These are phyloP conservation scores for Tranzscheliella williamsii DNA, from an alignment of 1,284 basidiomycete species.

Conservation along the genomic window DNA sequence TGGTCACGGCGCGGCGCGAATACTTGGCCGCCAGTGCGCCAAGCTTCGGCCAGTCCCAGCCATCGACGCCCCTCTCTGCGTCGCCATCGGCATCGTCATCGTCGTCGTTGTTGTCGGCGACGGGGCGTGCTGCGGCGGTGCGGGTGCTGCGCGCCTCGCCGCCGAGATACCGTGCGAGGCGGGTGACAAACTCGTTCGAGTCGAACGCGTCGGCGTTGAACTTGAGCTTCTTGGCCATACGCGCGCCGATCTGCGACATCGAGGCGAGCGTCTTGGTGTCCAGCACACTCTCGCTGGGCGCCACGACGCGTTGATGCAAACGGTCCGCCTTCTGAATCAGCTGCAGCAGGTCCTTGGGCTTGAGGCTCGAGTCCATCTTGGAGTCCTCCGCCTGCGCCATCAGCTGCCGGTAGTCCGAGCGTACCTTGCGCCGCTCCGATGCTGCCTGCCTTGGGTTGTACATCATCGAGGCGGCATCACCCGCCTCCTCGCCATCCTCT, in stretches of 20 bases:
- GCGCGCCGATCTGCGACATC: conserved; percentile 50
- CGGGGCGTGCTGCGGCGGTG: not conserved
- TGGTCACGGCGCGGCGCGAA: conserved; percentile 38
- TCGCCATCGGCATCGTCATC: conserved; percentile 10
- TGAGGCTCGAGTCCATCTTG: conserved; percentile 18
- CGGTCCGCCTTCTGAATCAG: conserved; percentile 14
- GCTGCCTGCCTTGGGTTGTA: conserved; percentile 44
- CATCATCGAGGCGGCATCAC: conserved; percentile 12
- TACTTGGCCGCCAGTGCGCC: conserved; percentile 28
- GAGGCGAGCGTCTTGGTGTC: conserved; percentile 50
- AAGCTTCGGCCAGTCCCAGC: conserved; percentile 53
- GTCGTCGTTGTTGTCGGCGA: conserved; percentile 6
- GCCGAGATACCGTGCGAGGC: conserved; percentile 40
- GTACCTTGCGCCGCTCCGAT: conserved; percentile 36
- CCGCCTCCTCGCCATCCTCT: too few species aligned
- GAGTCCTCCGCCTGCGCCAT: conserved; percentile 38
- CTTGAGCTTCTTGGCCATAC: conserved; percentile 54
- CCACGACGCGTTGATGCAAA: conserved; percentile 21
- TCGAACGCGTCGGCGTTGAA: conserved; percentile 51
- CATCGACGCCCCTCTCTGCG: conserved; percentile 12
- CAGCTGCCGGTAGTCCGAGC: conserved; percentile 43
- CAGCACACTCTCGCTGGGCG: conserved; percentile 30
- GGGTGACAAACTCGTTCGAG: conserved; percentile 48
- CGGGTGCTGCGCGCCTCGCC: conserved; percentile 14
- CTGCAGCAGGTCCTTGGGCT: conserved; percentile 11